Percentiles rank a stretch among this genome's conserved stretches.
These are phyloP conservation scores for Omphalotus guepiniiformis DNA, from an alignment of 768 basidiomycete genomes.

Conservation along the genomic window DNA sequence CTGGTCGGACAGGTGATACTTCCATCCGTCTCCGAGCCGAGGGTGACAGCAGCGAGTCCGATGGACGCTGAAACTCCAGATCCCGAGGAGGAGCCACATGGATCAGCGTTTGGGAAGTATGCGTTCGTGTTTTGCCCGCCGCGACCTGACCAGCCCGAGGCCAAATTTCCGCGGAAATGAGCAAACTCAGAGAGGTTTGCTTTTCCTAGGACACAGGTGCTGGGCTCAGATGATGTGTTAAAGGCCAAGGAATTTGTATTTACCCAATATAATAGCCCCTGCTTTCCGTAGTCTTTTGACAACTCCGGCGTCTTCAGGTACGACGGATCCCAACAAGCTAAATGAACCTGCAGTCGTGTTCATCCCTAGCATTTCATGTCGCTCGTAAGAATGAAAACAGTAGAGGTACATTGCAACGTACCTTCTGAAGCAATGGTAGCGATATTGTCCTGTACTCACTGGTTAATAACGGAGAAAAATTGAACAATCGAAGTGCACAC, in stretches of 20 bases:
- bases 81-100: constrained; percentile 39
- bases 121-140: constrained; percentile 39
- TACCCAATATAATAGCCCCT: constrained; percentile 43
- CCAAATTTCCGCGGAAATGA: constrained; percentile 39
- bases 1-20: constrained; percentile 41
- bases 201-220: constrained; percentile 33
- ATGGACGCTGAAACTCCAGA: constrained; percentile 35
- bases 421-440: constrained; percentile 43
- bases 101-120: constrained; percentile 36
- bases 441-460: constrained; percentile 40
- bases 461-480: too few relatives aligned
- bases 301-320: constrained; percentile 43
- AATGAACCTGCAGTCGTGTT: constrained; percentile 46
- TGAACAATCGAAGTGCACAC: too few relatives aligned
- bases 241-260: not conserved
- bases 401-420: constrained; percentile 5
- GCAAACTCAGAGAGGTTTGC: constrained; percentile 55
- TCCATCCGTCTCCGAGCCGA: constrained; percentile 49
- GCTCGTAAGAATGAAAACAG: not conserved
- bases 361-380: constrained; percentile 29
- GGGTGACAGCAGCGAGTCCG: constrained; percentile 32
- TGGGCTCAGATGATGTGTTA: not conserved
- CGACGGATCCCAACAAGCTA: constrained; percentile 36
- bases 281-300: constrained; percentile 38
- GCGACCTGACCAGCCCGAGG: constrained; percentile 57